Evolutionary conservation across 129 eudicot species (phyloP).

Genomic region (Centrapalus pauciflorus): DNA sequence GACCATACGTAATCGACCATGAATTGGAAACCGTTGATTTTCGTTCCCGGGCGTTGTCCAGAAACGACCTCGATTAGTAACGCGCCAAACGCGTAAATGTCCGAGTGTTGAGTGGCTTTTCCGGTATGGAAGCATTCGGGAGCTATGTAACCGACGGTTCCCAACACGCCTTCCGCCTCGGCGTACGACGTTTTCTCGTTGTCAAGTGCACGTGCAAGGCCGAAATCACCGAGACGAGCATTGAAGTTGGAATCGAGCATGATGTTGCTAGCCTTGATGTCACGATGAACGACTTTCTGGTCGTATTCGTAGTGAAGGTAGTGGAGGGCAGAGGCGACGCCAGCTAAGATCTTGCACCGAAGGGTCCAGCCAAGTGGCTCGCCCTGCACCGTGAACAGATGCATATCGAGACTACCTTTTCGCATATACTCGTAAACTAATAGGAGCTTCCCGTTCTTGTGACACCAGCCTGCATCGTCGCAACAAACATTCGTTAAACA

Average conservation of each 20-base stretch:
- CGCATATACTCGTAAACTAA: slow-evolving; percentile 88
- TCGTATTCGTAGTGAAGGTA: slow-evolving; percentile 85
- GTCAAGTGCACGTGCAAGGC: slow-evolving; percentile 81
- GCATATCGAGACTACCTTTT: slow-evolving; percentile 85
- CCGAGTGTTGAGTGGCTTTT: slow-evolving; percentile 77
- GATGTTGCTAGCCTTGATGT: slow-evolving; percentile 83
- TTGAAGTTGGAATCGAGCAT: slow-evolving; percentile 82
- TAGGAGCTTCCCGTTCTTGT: slow-evolving; percentile 68
- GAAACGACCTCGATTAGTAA: slow-evolving; percentile 65
- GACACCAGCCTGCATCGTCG: slow-evolving; percentile 71
- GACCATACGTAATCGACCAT: slow-evolving; percentile 87
- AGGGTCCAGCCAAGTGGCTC: slow-evolving; percentile 63
- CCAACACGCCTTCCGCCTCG: slow-evolving; percentile 77
- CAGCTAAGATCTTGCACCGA: slow-evolving; percentile 56
- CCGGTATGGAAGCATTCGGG: slow-evolving; percentile 95
- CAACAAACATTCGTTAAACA: neutral
- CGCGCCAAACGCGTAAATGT: slow-evolving; percentile 81
- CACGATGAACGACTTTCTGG: slow-evolving; percentile 73
- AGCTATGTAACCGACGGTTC: slow-evolving; percentile 83
- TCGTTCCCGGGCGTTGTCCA: slow-evolving; percentile 75
- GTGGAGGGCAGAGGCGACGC: slow-evolving; percentile 86
- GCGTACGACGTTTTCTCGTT: slow-evolving; percentile 81
- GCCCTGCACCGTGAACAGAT: slow-evolving; percentile 41
- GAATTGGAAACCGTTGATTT: slow-evolving; percentile 44
- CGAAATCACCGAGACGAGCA: slow-evolving; percentile 88